phyloP scores from a whole-genome alignment of 495 filamentous ascomycete species.

The Polyplosphaeria fusca region DNA sequence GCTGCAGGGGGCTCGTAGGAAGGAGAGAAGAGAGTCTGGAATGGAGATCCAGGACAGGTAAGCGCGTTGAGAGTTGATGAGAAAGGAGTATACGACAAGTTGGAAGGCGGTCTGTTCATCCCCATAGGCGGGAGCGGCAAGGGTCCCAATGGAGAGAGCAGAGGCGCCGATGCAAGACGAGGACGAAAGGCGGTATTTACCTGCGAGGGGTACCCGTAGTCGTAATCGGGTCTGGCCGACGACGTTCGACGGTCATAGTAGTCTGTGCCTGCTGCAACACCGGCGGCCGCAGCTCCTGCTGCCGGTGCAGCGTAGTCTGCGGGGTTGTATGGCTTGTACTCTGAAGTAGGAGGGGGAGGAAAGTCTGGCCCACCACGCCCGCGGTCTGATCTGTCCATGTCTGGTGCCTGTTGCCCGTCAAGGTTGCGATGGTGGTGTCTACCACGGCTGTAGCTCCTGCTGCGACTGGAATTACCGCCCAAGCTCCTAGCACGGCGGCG shows the following conservation, averaged over 20 bases:
- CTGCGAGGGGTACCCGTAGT: conserved; percentile 29
- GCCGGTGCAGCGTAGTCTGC: conserved; percentile 27
- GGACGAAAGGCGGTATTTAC: conserved; percentile 31
- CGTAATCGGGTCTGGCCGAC: conserved; percentile 22
- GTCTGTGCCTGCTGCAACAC: neutral
- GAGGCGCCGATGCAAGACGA: conserved; percentile 5
- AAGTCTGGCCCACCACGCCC: conserved; percentile 14
- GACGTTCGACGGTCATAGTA: conserved; percentile 25
- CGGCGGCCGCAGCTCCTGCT: conserved; percentile 7
- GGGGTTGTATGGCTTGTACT: conserved; percentile 36
- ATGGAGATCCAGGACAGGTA: conserved; percentile 20
- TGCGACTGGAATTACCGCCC: conserved; percentile 22
- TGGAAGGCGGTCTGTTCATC: conserved; percentile 6
- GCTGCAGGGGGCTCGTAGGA: conserved; percentile 32
- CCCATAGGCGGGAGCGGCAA: neutral
- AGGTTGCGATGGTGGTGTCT: conserved; percentile 9
- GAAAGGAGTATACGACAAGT: neutral
- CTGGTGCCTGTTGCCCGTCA: conserved; percentile 19
- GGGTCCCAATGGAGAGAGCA: neutral
- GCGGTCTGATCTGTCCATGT: conserved; percentile 12
- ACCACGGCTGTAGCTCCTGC: conserved; percentile 13
- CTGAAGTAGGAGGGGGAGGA: conserved; percentile 21
- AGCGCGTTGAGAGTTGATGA: conserved; percentile 3
- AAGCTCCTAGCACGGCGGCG: conserved; percentile 22
- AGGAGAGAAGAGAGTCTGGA: conserved; percentile 18